A percentile compares a stretch with the other conserved stretches of the same genome.
Evolutionary conservation across 768 basidiomycete species (phyloP).

Genomic region (Candolleomyces efflorescens): DNA sequence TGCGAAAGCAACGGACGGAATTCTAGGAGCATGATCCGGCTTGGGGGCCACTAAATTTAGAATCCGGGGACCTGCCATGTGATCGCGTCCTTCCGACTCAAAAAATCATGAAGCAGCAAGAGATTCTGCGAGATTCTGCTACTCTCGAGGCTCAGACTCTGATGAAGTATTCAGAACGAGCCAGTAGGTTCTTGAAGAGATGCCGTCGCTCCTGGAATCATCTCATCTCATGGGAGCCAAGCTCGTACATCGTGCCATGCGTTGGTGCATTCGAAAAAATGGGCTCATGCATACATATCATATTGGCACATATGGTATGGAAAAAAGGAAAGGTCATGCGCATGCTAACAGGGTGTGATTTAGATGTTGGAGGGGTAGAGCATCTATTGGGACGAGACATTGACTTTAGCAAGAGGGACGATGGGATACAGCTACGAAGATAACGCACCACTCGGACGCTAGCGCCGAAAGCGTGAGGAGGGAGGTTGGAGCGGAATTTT

Average conservation of each 20-base stretch:
- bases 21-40: neutral
- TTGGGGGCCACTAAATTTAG: neutral
- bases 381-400: conserved; percentile 51
- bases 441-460: conserved; percentile 81
- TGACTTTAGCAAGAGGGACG: neutral
- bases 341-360: conserved; percentile 30
- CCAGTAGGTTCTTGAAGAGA: too few relatives aligned
- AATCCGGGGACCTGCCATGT: neutral
- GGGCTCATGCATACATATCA: conserved; percentile 38
- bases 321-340: conserved; percentile 27
- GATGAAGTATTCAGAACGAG: too few relatives aligned
- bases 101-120: too few relatives aligned
- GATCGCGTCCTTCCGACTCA: neutral
- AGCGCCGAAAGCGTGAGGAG: conserved; percentile 92
- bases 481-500: conserved; percentile 95
- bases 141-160: too few relatives aligned
- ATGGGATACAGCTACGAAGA: neutral
- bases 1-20: neutral
- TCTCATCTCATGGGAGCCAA: too few relatives aligned
- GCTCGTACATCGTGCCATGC: neutral
- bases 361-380: conserved; percentile 86
- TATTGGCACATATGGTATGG: conserved; percentile 42
- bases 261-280: neutral
- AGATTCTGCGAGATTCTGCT: too few relatives aligned
- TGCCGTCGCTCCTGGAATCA: too few relatives aligned